Evolutionary conservation across 1,139 yeast species (phyloP), one percentile per base, ranked within the genome.

Genomic region (Kodamaea sp.): DNA sequence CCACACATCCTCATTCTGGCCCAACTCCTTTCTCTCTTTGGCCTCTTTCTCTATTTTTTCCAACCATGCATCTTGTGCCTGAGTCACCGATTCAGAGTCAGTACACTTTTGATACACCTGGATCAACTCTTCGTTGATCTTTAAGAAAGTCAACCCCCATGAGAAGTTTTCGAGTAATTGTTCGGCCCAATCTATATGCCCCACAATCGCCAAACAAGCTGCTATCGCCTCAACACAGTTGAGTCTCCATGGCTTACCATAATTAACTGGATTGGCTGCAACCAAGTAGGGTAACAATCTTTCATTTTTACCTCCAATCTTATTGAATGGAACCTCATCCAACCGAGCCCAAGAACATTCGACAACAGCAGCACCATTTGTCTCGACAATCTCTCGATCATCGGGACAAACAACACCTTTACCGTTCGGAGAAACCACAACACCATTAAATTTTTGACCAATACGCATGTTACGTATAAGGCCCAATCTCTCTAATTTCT

Each of bases 271-370:
- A 57, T 92, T 92, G 0, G 97, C 96, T 2, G 98, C 98, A 4
- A 92, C 94, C 42, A 92, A 67, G 54, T 90, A 92, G 0, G 98
- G 98, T 44, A 92, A 65, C 20, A 92, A 67, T 37, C 98, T 69
- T 55, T 92, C 97, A 54, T 88, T 75, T 46, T 78, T 81, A 3
- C 98, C 98, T 3, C 98, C 97, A 44, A 92, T 90, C 55, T 85
- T 87, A 46, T 73, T 68, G 61, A 92, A 92, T 2, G 98, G 98
- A n/a, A 92, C 81, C 58, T 92, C 98, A 41, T 89, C 96, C 20
- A 94, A 61, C 45, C 97, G 69, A 0, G 98, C 98, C 99, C 99
- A 92, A 2, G 97, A 89, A 62, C 97, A 92, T 58, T 92, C 99
- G 2, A 92, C 98, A 7, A 92, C 98, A 0, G 98, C 96, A 8